Evolutionary conservation across 75 land plant genomes (phyloP).

Genomic region (Pinus tabuliformis): DNA sequence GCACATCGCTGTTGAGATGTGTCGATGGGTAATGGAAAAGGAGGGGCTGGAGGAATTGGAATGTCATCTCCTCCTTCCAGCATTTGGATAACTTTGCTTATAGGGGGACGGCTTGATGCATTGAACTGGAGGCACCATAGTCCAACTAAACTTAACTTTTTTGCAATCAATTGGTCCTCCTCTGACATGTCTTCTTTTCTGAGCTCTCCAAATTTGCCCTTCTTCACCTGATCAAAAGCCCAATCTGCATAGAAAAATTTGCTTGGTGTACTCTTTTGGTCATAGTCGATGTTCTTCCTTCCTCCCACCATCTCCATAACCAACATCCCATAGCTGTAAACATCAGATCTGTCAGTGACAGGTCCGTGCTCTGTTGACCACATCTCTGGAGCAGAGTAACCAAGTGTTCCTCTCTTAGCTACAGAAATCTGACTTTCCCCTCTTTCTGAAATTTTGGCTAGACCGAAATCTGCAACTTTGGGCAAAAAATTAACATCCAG

Average conservation of each 20-base stretch:
- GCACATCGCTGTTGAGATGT: too few relatives aligned
- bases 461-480: slow-evolving; percentile 87
- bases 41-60: slow-evolving; percentile 61
- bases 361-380: slow-evolving; percentile 47
- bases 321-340: slow-evolving; percentile 87
- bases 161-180: slow-evolving; percentile 28
- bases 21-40: too few relatives aligned
- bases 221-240: slow-evolving; percentile 73
- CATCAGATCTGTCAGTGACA: slow-evolving; percentile 78
- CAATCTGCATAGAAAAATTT: slow-evolving; percentile 47
- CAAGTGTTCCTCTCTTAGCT: slow-evolving; percentile 59
- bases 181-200: slow-evolving; percentile 31
- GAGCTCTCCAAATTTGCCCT: slow-evolving; percentile 52
- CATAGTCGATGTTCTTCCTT: slow-evolving; percentile 66
- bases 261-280: slow-evolving; percentile 24
- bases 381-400: slow-evolving; percentile 91
- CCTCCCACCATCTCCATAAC: slow-evolving; percentile 83
- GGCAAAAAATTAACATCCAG: slow-evolving; percentile 73
- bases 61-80: slow-evolving; percentile 60
- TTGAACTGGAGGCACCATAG: slow-evolving; percentile 88
- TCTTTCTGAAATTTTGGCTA: slow-evolving; percentile 58
- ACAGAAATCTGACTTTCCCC: slow-evolving; percentile 28
- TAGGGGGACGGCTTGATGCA: slow-evolving; percentile 67
- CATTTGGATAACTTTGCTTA: slow-evolving; percentile 82
- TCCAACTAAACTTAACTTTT: slow-evolving; percentile 49